Evolutionary conservation across 106 monocot genomes (phyloP).

Genomic region (Hemerocallis citrina): DNA sequence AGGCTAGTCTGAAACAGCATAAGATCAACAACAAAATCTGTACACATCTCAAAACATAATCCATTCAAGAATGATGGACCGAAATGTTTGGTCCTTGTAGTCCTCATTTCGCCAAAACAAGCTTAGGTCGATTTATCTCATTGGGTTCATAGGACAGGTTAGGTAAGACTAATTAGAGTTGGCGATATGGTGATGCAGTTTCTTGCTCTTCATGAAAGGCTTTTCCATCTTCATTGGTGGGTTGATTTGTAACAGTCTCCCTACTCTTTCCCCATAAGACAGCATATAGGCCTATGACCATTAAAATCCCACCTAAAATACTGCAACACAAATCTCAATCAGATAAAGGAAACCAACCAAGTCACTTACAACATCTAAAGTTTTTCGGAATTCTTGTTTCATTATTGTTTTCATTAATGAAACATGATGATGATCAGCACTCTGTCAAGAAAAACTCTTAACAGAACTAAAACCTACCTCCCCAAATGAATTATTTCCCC

Average conservation of each 20-base stretch:
- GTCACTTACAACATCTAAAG: not conserved
- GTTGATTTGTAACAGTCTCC: conserved; percentile 6
- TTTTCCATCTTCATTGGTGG: conserved; percentile 5
- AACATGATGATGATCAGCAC: not conserved
- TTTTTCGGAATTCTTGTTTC: not conserved
- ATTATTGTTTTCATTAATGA: too few species aligned
- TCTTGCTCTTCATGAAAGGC: conserved; percentile 2
- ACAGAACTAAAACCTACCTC: conserved; percentile 23
- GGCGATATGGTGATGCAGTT: conserved; percentile 1
- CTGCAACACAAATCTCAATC: conserved; percentile 25
- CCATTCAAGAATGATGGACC: too few species aligned
- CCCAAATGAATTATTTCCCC: conserved; percentile 33
- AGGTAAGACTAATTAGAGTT: too few species aligned
- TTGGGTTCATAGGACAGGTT: too few species aligned
- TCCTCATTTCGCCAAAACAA: too few species aligned
- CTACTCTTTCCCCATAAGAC: conserved; percentile 55
- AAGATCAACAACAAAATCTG: too few species aligned
- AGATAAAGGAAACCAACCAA: not conserved
- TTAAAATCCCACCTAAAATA: conserved; percentile 50
- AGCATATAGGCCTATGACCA: conserved; percentile 55
- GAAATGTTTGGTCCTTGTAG: too few species aligned
- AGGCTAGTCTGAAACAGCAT: too few species aligned
- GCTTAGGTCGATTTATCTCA: too few species aligned
- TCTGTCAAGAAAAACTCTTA: not conserved
- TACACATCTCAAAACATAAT: too few species aligned